phyloP scores from a whole-genome alignment of 202 grass and related monocot genomes.

The Cymbopogon flexuosus region DNA sequence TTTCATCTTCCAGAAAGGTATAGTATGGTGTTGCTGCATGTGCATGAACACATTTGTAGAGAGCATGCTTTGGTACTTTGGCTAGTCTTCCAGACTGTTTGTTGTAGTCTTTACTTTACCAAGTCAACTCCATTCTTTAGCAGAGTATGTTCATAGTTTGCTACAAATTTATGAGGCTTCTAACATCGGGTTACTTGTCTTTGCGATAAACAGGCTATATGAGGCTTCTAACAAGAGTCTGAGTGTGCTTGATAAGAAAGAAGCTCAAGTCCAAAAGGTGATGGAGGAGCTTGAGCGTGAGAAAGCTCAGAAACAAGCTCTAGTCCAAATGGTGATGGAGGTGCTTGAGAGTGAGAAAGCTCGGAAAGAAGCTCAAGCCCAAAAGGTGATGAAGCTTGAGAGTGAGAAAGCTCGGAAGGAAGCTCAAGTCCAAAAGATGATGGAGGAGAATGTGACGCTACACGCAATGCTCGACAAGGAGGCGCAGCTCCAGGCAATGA shows the following conservation, averaged over 20 bases:
- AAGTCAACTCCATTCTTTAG: not conserved
- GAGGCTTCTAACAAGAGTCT: not conserved
- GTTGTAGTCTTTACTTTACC: not conserved
- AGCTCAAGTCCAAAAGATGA: constrained; percentile 59
- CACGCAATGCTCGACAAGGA: constrained; percentile 72
- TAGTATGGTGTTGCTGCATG: not conserved
- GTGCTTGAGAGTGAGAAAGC: not conserved
- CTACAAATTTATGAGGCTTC: not conserved
- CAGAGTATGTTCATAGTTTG: not conserved
- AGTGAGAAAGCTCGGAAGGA: constrained; percentile 82
- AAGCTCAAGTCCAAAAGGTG: too few species aligned
- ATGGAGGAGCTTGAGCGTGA: not conserved
- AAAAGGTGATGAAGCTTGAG: constrained; percentile 33
- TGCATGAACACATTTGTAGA: not conserved
- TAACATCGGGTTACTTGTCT: not conserved
- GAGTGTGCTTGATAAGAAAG: constrained; percentile 40
- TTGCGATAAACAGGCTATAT: constrained; percentile 45
- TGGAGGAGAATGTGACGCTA: constrained; percentile 80
- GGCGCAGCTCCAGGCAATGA: constrained; percentile 67
- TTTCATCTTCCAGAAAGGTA: not conserved
- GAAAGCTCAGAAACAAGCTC: constrained; percentile 35
- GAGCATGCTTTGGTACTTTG: not conserved
- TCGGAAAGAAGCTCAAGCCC: too few species aligned
- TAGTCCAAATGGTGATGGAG: too few species aligned
- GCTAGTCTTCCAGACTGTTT: not conserved